Conservation (phyloP, 2,329 filamentous ascomycete species). For the Pyricularia sp. region DNA sequence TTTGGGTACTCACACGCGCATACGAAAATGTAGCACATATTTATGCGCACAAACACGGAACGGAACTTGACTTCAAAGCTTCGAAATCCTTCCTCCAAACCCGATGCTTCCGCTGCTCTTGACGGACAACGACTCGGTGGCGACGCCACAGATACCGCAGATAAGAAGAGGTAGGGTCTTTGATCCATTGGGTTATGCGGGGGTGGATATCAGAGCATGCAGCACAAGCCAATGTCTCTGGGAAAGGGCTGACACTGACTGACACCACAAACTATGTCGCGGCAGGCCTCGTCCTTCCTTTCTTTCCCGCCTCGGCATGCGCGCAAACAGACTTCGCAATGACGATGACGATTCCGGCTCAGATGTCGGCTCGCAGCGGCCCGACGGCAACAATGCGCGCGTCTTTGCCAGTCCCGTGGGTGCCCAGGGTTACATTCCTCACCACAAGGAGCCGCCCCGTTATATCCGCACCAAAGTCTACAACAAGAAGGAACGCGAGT, state of each 20-base stretch:
- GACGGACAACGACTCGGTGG: neutral
- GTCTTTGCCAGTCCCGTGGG: slow-evolving; percentile 72
- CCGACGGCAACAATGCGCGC: slow-evolving; percentile 71
- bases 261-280: neutral
- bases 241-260: neutral
- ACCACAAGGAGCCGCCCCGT: slow-evolving; percentile 78
- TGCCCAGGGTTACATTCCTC: slow-evolving; percentile 68
- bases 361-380: slow-evolving; percentile 56
- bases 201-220: neutral
- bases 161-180: slow-evolving; percentile 55
- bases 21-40: slow-evolving; percentile 43
- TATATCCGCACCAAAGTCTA: slow-evolving; percentile 81
- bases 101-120: slow-evolving; percentile 36
- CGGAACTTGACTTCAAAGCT: slow-evolving; percentile 32
- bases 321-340: slow-evolving; percentile 63
- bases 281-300: slow-evolving; percentile 53
- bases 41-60: slow-evolving; percentile 58
- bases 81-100: slow-evolving; percentile 19
- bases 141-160: slow-evolving; percentile 28
- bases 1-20: neutral
- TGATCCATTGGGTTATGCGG: neutral
- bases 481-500: slow-evolving; percentile 73
- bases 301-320: slow-evolving; percentile 70
- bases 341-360: slow-evolving; percentile 58
- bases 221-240: neutral